These are phyloP conservation scores for Neurospora sp. DNA, from an alignment of 495 filamentous ascomycete genomes.

Conservation along the genomic window DNA sequence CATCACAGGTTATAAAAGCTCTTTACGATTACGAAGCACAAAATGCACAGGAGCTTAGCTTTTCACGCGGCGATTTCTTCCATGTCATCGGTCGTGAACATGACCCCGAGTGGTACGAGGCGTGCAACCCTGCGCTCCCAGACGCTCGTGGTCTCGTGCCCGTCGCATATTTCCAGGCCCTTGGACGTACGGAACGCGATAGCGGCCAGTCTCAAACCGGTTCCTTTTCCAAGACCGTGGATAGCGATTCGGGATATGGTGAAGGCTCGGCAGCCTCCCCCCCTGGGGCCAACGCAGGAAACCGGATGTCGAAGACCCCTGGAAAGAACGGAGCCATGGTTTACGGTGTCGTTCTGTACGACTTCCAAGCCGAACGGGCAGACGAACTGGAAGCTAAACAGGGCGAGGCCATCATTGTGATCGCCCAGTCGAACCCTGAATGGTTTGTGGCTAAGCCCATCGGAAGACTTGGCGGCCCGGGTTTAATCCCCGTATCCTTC, in stretches of 20 bases:
- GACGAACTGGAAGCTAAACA: slow-evolving; percentile 93
- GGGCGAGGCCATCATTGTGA: slow-evolving; percentile 94
- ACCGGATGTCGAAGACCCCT: slow-evolving; percentile 42
- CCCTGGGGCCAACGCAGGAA: slow-evolving; percentile 25
- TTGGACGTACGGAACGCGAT: slow-evolving; percentile 84
- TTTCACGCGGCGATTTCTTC: slow-evolving; percentile 93
- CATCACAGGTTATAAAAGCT: slow-evolving; percentile 79
- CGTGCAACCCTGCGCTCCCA: slow-evolving; percentile 88
- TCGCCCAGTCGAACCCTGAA: slow-evolving; percentile 97
- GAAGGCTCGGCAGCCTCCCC: slow-evolving; percentile 40
- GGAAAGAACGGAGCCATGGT: slow-evolving; percentile 77
- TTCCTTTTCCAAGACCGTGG: slow-evolving; percentile 29
- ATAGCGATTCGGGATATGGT: slow-evolving; percentile 74
- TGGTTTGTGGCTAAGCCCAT: slow-evolving; percentile 99
- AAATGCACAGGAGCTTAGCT: slow-evolving; percentile 71
- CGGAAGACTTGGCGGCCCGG: slow-evolving; percentile 83
- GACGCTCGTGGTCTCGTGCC: slow-evolving; percentile 85
- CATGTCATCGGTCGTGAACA: slow-evolving; percentile 96
- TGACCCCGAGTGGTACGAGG: slow-evolving; percentile 95
- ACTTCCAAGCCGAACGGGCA: slow-evolving; percentile 88
- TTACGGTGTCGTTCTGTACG: slow-evolving; percentile 93
- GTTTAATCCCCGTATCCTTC: slow-evolving; percentile 92
- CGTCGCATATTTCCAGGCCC: slow-evolving; percentile 81
- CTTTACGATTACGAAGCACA: slow-evolving; percentile 84
- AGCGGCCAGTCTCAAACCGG: slow-evolving; percentile 65